Evolutionary conservation across 2,329 filamentous ascomycete genomes (phyloP).

Genomic region (Cucurbitaria berberidis): DNA sequence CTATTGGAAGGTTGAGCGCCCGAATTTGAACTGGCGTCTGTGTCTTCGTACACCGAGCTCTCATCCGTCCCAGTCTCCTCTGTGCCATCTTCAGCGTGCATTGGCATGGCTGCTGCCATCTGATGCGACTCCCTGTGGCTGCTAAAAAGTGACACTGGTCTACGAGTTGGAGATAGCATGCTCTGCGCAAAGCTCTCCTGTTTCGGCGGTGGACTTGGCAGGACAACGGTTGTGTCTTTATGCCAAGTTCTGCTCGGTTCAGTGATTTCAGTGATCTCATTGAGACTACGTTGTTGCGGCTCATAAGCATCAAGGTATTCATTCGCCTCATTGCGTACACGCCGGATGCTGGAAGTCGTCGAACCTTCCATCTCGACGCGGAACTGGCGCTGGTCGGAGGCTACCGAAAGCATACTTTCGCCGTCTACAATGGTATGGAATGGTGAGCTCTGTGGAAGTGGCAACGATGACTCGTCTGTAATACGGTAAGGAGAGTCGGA

Average conservation of each 20-base stretch:
- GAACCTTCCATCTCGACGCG: constrained; percentile 37
- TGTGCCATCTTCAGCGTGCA: neutral
- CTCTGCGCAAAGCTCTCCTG: constrained; percentile 23
- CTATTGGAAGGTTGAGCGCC: constrained; percentile 2
- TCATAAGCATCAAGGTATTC: constrained; percentile 44
- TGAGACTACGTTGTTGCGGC: constrained; percentile 37
- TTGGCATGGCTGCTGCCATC: neutral
- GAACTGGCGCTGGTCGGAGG: constrained; percentile 42
- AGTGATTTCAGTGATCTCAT: constrained; percentile 45
- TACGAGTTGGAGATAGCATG: constrained; percentile 23
- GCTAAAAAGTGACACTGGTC: constrained; percentile 16
- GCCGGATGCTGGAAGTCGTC: constrained; percentile 36
- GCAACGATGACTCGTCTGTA: constrained; percentile 40
- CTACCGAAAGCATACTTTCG: constrained; percentile 30
- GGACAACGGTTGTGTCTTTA: constrained; percentile 19
- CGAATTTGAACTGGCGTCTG: constrained; percentile 7
- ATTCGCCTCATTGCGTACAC: constrained; percentile 42
- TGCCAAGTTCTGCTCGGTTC: constrained; percentile 36
- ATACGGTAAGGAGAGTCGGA: constrained; percentile 24
- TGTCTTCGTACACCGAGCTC: constrained; percentile 5
- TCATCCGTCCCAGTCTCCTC: constrained; percentile 3
- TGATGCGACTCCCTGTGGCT: constrained; percentile 3
- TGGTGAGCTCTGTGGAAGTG: constrained; percentile 40
- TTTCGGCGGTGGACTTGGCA: constrained; percentile 31
- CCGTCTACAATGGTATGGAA: constrained; percentile 40